A percentile compares a stretch with the other conserved stretches of the same genome.
phyloP scores from a whole-genome alignment of 352 stramenopile genomes.

The Pythium utonaiense region DNA sequence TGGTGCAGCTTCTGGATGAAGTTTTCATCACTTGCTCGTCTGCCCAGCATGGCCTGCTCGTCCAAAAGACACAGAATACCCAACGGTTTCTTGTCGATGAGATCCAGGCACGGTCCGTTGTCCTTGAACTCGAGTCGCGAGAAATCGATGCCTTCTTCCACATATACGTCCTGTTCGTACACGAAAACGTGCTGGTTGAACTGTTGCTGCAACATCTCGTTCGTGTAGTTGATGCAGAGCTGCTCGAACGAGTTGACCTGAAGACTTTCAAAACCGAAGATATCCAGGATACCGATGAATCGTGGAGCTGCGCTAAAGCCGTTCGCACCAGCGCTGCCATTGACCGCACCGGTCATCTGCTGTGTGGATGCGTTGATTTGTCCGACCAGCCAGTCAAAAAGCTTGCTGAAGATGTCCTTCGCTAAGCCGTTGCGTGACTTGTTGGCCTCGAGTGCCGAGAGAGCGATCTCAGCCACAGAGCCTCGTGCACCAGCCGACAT shows the following conservation, averaged over 20 bases:
- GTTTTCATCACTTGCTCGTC: conserved; percentile 86
- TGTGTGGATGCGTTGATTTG: conserved; percentile 91
- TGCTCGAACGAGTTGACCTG: conserved; percentile 94
- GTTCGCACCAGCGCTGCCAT: conserved; percentile 15
- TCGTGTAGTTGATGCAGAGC: conserved; percentile 96
- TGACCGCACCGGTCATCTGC: conserved; percentile 42
- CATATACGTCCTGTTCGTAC: conserved; percentile 97
- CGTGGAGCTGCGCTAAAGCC: conserved; percentile 34
- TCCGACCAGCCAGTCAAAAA: conserved; percentile 96
- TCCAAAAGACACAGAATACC: conserved; percentile 94
- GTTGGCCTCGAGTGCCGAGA: conserved; percentile 75
- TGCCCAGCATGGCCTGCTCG: conserved; percentile 93
- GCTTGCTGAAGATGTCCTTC: conserved; percentile 95
- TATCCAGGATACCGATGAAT: conserved; percentile 96
- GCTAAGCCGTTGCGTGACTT: conserved; percentile 93
- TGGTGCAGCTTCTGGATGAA: conserved; percentile 92
- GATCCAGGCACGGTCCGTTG: conserved; percentile 90
- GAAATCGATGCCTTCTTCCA: conserved; percentile 94
- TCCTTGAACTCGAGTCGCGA: conserved; percentile 91
- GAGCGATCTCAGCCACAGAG: conserved; percentile 80
- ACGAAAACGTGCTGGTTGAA: conserved; percentile 97
- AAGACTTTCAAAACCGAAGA: conserved; percentile 97
- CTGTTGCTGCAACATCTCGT: conserved; percentile 94
- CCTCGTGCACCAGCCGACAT: conserved; percentile 84
- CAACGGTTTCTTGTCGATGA: conserved; percentile 91